phyloP scores from a whole-genome alignment of 2,329 filamentous ascomycete species.

The Alternaria arborescens region DNA sequence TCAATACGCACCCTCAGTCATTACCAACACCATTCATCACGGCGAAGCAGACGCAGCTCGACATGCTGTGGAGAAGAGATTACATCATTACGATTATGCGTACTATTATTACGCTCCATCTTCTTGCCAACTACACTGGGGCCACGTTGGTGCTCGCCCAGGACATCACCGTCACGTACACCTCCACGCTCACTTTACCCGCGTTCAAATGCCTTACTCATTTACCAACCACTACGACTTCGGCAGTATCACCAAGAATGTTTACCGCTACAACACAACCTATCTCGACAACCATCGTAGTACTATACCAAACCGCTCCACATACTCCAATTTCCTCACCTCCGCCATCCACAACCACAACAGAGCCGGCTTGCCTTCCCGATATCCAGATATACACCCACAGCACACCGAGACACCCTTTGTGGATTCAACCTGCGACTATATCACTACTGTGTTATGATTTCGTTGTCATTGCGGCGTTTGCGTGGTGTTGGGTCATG shows the following conservation, averaged over 20 bases:
- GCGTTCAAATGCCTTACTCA: background rate
- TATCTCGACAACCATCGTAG: background rate
- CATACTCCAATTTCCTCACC: background rate
- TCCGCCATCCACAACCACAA: background rate
- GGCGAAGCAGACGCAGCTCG: background rate
- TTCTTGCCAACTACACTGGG: background rate
- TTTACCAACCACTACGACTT: background rate
- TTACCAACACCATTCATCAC: background rate
- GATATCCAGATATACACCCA: background rate
- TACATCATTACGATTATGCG: background rate
- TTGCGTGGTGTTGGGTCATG: conserved; percentile 25
- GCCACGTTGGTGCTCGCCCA: background rate
- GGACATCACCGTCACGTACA: background rate
- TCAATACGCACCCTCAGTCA: background rate
- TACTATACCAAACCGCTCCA: background rate
- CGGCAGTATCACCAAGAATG: background rate
- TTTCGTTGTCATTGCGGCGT: conserved; percentile 10
- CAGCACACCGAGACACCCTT: background rate
- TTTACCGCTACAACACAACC: background rate
- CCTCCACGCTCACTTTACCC: background rate
- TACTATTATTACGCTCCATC: background rate
- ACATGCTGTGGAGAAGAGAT: background rate
- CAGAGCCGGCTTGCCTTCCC: background rate
- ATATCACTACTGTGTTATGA: conserved; percentile 34
- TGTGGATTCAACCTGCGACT: conserved; percentile 20